Percentiles rank a stretch among this genome's conserved stretches.
phyloP scores from a whole-genome alignment of 176 grass and related monocot species.

The Zoysia pacifica region DNA sequence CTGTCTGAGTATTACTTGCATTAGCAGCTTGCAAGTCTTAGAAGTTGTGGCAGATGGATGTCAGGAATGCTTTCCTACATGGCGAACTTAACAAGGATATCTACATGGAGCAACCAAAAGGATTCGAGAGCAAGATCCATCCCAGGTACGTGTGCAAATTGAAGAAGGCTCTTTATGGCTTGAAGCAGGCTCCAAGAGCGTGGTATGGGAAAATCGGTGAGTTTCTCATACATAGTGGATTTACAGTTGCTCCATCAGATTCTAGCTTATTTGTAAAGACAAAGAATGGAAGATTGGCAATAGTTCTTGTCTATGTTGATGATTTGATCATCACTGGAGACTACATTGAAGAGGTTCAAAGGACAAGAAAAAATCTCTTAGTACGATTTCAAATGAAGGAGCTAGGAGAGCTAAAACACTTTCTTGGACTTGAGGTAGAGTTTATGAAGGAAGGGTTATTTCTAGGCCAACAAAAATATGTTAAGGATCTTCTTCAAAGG shows the following conservation, averaged over 20 bases:
- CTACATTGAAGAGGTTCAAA: background rate
- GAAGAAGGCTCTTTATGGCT: background rate
- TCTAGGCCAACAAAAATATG: background rate
- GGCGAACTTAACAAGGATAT: background rate
- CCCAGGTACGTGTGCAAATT: background rate
- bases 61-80: background rate
- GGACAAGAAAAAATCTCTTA: constrained; percentile 13
- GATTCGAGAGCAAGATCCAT: background rate
- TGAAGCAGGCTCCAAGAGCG: background rate
- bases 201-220: background rate
- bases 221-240: no score
- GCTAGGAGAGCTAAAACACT: no score
- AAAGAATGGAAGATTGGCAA: background rate
- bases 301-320: background rate
- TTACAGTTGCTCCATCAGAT: background rate
- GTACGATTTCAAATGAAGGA: no score
- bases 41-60: background rate
- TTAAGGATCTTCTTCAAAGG: constrained; percentile 9
- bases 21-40: no score
- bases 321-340: background rate
- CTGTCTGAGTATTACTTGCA: no score
- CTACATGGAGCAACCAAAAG: background rate
- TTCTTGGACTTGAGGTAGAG: constrained; percentile 29
- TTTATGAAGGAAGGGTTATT: background rate
- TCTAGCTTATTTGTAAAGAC: background rate